Conservation (phyloP, 345 rosid species). For the Eucalyptus sp. region DNA sequence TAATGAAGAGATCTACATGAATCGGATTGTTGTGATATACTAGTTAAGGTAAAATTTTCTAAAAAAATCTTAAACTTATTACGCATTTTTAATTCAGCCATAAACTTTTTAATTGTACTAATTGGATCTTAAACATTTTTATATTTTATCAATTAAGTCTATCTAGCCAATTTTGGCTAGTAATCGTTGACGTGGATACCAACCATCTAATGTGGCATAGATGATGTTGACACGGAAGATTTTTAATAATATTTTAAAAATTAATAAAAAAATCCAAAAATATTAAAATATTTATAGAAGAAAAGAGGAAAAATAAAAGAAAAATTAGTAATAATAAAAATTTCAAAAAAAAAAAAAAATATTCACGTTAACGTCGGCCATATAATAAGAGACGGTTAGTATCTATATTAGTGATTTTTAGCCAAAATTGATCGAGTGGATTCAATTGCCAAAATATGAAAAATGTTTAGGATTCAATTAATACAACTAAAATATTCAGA, state of each 20-base stretch:
- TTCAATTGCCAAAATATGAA: too few species aligned
- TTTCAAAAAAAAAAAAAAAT: too few species aligned
- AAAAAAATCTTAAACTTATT: background rate
- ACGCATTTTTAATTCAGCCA: rapidly evolving
- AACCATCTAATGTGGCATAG: rapidly evolving
- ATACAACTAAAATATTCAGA: too few species aligned
- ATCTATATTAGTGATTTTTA: too few species aligned
- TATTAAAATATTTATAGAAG: too few species aligned
- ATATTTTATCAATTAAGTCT: too few species aligned
- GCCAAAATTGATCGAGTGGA: too few species aligned
- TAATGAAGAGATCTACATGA: background rate
- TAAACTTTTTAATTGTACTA: background rate
- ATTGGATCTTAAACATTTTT: background rate
- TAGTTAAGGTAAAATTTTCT: background rate
- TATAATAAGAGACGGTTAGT: rapidly evolving
- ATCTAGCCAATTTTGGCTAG: background rate
- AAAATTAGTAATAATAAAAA: too few species aligned
- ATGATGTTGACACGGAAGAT: rapidly evolving
- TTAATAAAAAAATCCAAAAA: too few species aligned
- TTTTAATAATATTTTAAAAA: too few species aligned
- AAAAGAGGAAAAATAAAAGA: too few species aligned
- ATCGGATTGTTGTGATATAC: rapidly evolving
- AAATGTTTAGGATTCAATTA: too few species aligned
- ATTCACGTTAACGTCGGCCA: rapidly evolving
- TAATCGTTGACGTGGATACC: rapidly evolving